phyloP scores from a whole-genome alignment of 805 yeast species.

The Vanderwaltozyma verrucispora region DNA sequence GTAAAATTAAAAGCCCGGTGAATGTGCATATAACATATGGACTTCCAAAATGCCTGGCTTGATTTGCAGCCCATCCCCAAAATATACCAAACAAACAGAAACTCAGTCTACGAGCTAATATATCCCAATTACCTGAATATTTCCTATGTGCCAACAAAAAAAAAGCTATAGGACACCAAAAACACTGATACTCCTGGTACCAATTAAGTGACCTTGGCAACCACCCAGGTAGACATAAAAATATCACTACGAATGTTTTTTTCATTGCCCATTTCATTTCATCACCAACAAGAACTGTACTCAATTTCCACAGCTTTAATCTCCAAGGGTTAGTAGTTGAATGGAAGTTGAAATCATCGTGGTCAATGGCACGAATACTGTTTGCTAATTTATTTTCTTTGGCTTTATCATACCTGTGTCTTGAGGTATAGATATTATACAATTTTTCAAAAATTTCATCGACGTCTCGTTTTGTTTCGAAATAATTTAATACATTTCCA shows the following conservation, averaged over 20 bases:
- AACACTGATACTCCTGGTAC: constrained; percentile 35
- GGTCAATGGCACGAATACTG: constrained; percentile 33
- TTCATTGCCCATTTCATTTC: constrained; percentile 38
- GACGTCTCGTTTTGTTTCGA: constrained; percentile 35
- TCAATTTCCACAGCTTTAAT: constrained; percentile 31
- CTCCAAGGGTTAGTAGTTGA: constrained; percentile 29
- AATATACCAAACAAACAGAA: constrained; percentile 34
- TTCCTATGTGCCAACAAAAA: constrained; percentile 34
- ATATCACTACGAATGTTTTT: constrained; percentile 28
- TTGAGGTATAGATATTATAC: constrained; percentile 36
- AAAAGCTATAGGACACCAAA: constrained; percentile 34
- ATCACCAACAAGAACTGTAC: constrained; percentile 26
- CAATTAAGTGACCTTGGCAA: constrained; percentile 30
- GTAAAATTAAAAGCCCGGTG: constrained; percentile 28
- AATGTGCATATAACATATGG: constrained; percentile 34
- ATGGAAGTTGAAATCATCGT: constrained; percentile 33
- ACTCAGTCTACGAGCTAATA: constrained; percentile 24
- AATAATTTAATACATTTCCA: constrained; percentile 33
- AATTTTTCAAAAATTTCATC: constrained; percentile 37
- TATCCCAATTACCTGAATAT: constrained; percentile 30
- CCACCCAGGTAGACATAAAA: constrained; percentile 38
- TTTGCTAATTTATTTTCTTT: constrained; percentile 2
- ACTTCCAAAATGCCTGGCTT: constrained; percentile 30
- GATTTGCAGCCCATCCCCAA: constrained; percentile 39
- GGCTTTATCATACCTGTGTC: constrained; percentile 16